Percentiles rank a stretch among this genome's conserved stretches.
Conservation (phyloP, 768 basidiomycete genomes). For the Amanita phalloides region DNA sequence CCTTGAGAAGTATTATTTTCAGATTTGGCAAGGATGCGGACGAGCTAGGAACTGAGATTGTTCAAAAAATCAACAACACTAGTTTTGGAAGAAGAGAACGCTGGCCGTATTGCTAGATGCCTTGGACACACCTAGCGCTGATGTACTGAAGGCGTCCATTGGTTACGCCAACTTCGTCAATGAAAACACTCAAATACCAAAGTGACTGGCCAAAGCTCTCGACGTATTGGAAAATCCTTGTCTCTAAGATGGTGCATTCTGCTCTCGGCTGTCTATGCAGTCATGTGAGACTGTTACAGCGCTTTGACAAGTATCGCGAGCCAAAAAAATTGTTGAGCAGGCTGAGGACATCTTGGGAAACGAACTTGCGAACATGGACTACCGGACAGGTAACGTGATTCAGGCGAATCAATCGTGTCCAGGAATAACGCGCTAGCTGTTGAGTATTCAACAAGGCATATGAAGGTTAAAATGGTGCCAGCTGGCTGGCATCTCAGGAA, state of each 20-base stretch:
- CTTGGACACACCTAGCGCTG: not conserved
- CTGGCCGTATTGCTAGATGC: not conserved
- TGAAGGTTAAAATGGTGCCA: not conserved
- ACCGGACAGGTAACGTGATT: not conserved
- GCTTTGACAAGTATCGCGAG: not conserved
- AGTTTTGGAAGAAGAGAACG: not conserved
- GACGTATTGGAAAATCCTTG: not conserved
- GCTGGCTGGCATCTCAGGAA: not conserved
- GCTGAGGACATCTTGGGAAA: not conserved
- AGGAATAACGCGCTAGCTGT: not conserved
- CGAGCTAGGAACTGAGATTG: not conserved
- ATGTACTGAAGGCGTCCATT: not conserved
- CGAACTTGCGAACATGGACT: not conserved
- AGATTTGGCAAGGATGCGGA: not conserved
- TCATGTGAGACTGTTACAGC: not conserved
- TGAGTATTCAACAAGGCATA: not conserved
- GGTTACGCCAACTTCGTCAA: not conserved
- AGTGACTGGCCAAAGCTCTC: not conserved
- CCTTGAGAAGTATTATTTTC: not conserved
- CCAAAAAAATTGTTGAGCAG: not conserved
- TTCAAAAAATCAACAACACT: not conserved
- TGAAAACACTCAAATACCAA: not conserved
- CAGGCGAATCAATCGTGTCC: not conserved
- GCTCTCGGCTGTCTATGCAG: not conserved
- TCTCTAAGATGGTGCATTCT: not conserved